Evolutionary conservation across 148 eudicot species (phyloP), one percentile per base, ranked within the genome.

Genomic region (Rhododendron ovatum): DNA sequence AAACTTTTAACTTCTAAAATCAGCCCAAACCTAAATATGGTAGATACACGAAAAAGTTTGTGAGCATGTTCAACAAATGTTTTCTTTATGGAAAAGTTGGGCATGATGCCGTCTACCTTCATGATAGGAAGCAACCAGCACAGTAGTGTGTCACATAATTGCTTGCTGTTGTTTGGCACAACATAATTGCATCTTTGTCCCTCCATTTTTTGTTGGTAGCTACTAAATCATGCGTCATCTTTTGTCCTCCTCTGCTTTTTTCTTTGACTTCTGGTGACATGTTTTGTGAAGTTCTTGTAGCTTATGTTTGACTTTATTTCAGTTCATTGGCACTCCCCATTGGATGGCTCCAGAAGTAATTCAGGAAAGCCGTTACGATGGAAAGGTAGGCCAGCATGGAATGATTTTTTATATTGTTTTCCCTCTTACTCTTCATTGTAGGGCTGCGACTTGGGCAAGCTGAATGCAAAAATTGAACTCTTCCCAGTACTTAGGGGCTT

Each of bases 341-440:
- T 97, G 99, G 99, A 97, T 97, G 99, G 98, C 99, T 81, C 99
- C 99, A n/a, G 99, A 97, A 92, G 98, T 97, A 88, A 97, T 97
- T 91, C 99, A 97, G 92, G 99, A 97, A 91, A 97, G 94, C 87
- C 98, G 98, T 83, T 97, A 97, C 78, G 99, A 97, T 92, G 99
- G 98, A 81, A 97, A 97, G 99, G 99, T 97, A 93, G 78, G 84
- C 76, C 37, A 48, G 63, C 22, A 47, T 80, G 47, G 77, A 63
- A 55, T 51, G 28, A 13, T 12, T 26, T 80, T 80, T 80, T 5
- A 30, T 28, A n/a, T 12, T 83, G 39, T 48, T 28, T 15, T 35
- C 8, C 18, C 22, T 33, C 83, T 82, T 14, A 9, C 22, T 48
- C 13, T 43, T 47, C 28, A 37, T 57, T 20, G 81, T 22, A 2